These are phyloP conservation scores for Puccinia polysora DNA, from an alignment of 1,284 basidiomycete genomes.

Conservation along the genomic window DNA sequence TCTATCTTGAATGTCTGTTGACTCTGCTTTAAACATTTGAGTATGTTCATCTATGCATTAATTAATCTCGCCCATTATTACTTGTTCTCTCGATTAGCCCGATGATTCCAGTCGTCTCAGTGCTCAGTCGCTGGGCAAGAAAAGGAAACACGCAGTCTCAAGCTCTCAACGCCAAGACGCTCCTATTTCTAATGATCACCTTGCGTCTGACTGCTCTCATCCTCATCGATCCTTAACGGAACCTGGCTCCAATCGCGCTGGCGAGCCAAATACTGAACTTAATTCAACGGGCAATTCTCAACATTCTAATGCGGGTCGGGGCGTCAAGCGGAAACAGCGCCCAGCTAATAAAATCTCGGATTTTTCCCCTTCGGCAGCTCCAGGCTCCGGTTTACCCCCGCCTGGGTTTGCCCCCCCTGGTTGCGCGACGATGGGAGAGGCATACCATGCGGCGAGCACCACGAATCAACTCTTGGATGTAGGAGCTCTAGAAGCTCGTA, in stretches of 20 bases:
- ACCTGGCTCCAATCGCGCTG: background rate
- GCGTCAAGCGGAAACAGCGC: conserved; percentile 33
- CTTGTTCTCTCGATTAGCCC: conserved; percentile 11
- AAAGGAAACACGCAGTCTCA: conserved; percentile 7
- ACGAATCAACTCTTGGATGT: conserved; percentile 24
- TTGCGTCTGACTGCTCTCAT: background rate
- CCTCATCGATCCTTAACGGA: background rate
- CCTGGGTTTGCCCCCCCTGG: conserved; percentile 39
- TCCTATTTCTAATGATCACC: conserved; percentile 1
- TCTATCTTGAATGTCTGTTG: conserved; percentile 13
- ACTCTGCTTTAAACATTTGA: conserved; percentile 11
- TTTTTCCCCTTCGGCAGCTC: background rate
- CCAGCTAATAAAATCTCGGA: background rate
- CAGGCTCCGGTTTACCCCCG: conserved; percentile 27
- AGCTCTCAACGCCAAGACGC: background rate
- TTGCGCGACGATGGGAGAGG: conserved; percentile 35
- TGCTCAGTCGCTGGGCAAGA: background rate
- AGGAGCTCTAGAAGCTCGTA: conserved; percentile 13
- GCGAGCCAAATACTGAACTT: conserved; percentile 8
- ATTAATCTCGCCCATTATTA: conserved; percentile 1
- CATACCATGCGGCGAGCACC: conserved; percentile 33
- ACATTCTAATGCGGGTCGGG: conserved; percentile 8
- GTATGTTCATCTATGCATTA: background rate
- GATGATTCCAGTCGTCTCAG: conserved; percentile 2
- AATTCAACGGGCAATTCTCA: background rate